Evolutionary conservation across 768 basidiomycete species (phyloP).

Genomic region (Coprinellus micaceus): DNA sequence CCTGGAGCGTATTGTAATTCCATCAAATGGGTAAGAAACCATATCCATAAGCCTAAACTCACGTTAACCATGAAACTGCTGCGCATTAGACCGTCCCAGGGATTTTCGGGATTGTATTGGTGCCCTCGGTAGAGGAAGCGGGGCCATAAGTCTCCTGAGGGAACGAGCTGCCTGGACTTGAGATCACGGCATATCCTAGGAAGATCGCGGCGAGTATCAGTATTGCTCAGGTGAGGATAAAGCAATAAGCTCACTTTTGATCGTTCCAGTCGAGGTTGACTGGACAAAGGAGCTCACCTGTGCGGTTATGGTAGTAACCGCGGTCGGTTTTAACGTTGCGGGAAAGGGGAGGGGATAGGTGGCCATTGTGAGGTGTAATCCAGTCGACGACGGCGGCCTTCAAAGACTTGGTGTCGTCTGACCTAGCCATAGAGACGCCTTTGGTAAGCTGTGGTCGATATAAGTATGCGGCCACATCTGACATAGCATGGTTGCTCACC

Average conservation of each 20-base stretch:
- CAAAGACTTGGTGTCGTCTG: constrained; percentile 16
- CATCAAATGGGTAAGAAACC: too few species aligned
- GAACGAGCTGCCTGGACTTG: constrained; percentile 11
- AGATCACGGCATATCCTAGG: too few species aligned
- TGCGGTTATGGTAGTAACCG: constrained; percentile 11
- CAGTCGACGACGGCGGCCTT: constrained; percentile 22
- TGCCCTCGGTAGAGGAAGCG: constrained; percentile 18
- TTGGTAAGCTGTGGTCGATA: too few species aligned
- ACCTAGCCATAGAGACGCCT: constrained; percentile 16
- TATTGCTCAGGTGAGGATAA: not conserved
- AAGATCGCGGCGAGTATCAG: constrained; percentile 4
- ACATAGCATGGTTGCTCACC: too few species aligned
- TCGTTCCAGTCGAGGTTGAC: constrained; percentile 9
- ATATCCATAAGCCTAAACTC: too few species aligned
- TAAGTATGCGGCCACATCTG: too few species aligned
- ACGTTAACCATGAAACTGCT: constrained; percentile 19
- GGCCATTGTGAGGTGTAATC: constrained; percentile 19
- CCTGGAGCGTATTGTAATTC: too few species aligned
- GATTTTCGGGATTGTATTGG: constrained; percentile 20
- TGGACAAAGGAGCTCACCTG: constrained; percentile 16
- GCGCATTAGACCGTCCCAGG: constrained; percentile 23
- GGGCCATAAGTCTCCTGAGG: constrained; percentile 23
- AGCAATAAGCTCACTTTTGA: not conserved
- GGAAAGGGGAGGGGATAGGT: constrained; percentile 8
- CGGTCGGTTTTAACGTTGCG: constrained; percentile 10